Percentiles rank a stretch among this genome's conserved stretches.
These are phyloP conservation scores for Lanmaoa pseudosensibilis DNA, from an alignment of 768 basidiomycete species.

Conservation along the genomic window DNA sequence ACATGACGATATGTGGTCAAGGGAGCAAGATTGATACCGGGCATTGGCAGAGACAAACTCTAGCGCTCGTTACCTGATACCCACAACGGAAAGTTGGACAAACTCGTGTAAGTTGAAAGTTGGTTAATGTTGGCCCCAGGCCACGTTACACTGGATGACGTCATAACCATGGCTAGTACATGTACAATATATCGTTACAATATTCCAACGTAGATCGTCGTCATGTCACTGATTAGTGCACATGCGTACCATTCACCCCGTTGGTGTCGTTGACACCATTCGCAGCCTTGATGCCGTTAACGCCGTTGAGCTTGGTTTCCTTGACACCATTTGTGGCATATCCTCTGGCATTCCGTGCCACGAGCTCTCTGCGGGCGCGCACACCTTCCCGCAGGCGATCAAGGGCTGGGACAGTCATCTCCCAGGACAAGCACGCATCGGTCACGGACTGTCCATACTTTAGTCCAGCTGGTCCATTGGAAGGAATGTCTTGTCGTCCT, in stretches of 20 bases:
- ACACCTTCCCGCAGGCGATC: conserved; percentile 89
- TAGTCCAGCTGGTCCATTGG: conserved; percentile 66
- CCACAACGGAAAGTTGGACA: background rate
- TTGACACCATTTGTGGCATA: conserved; percentile 4
- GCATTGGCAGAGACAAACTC: background rate
- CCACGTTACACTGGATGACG: conserved; percentile 8
- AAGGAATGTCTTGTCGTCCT: conserved; percentile 83
- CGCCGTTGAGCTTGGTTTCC: conserved; percentile 15
- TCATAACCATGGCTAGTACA: background rate
- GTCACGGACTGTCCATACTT: conserved; percentile 87
- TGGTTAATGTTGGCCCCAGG: no score
- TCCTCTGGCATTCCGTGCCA: conserved; percentile 35
- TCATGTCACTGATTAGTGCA: background rate
- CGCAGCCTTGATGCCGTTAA: conserved; percentile 8
- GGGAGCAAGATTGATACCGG: background rate
- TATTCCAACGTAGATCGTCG: background rate
- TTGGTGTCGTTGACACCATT: conserved; percentile 21
- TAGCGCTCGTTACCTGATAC: background rate
- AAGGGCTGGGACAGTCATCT: conserved; percentile 76
- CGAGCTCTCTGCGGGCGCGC: conserved; percentile 61
- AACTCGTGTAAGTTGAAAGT: no score
- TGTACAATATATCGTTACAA: background rate
- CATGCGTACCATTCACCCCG: conserved; percentile 20
- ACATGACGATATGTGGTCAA: background rate
- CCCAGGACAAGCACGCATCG: conserved; percentile 90